A percentile compares a stretch with the other conserved stretches of the same genome.
Conservation (phyloP, 108 stramenopile genomes). For the Mediolabrus comicus region DNA sequence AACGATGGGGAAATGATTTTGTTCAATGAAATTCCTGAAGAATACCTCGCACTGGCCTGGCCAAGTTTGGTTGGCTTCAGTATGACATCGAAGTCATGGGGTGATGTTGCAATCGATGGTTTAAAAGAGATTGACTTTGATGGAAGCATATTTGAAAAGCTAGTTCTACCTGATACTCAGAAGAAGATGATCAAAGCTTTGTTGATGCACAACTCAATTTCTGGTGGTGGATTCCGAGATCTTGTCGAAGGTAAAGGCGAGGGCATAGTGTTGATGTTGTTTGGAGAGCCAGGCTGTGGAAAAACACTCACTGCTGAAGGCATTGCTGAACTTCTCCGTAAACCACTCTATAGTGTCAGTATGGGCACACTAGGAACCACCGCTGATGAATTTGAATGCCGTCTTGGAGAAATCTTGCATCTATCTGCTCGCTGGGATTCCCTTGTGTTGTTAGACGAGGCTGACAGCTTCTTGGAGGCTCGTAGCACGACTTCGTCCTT, state of each 20-base stretch:
- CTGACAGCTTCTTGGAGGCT: conserved; percentile 59
- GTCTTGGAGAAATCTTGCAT: conserved; percentile 52
- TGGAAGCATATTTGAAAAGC: conserved; percentile 51
- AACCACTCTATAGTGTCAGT: conserved; percentile 60
- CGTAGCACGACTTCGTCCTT: conserved; percentile 50
- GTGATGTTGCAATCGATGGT: conserved; percentile 65
- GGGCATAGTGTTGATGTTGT: conserved; percentile 60
- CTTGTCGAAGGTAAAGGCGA: conserved; percentile 65
- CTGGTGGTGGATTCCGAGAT: conserved; percentile 54
- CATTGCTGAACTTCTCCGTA: conserved; percentile 55
- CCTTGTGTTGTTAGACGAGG: conserved; percentile 65
- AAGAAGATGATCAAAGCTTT: conserved; percentile 71
- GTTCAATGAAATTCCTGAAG: conserved; percentile 56
- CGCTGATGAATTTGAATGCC: conserved; percentile 52
- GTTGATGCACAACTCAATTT: conserved; percentile 35
- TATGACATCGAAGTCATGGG: conserved; percentile 63
- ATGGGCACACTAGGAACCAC: conserved; percentile 69
- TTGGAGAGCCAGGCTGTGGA: conserved; percentile 64
- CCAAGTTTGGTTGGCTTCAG: conserved; percentile 67
- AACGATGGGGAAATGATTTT: conserved; percentile 38
- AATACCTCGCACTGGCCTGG: conserved; percentile 57
- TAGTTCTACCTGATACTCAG: conserved; percentile 55
- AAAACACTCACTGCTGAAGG: conserved; percentile 80
- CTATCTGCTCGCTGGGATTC: conserved; percentile 62
- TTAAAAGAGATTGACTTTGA: conserved; percentile 55